Conservation (phyloP, 805 yeast genomes). For the Wickerhamiella azyma region DNA sequence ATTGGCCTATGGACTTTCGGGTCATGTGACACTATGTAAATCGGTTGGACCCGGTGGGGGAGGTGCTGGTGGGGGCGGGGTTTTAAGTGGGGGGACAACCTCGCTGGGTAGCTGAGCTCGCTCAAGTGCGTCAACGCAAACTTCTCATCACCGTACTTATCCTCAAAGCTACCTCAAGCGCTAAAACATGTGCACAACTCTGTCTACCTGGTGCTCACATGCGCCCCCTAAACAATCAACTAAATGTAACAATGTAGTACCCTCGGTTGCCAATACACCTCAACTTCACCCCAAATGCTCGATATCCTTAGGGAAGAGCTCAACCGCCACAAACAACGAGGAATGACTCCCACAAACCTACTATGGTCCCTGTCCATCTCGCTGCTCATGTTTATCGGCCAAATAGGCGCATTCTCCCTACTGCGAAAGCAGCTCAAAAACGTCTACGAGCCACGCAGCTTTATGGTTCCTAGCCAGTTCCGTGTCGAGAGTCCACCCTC, state of each 20-base stretch:
- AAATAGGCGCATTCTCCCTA: slow-evolving; percentile 29
- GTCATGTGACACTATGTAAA: slow-evolving; percentile 1
- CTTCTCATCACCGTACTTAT: too few relatives aligned
- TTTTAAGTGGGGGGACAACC: too few relatives aligned
- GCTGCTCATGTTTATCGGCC: slow-evolving; percentile 38
- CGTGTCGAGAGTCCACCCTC: slow-evolving; percentile 23
- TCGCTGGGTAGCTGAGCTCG: too few relatives aligned
- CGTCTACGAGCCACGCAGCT: slow-evolving; percentile 44
- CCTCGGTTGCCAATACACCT: neutral
- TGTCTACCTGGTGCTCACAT: too few relatives aligned
- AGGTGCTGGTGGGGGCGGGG: too few relatives aligned
- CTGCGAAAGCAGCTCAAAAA: slow-evolving; percentile 25
- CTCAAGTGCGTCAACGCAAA: too few relatives aligned
- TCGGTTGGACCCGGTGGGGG: too few relatives aligned
- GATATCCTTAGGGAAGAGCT: slow-evolving; percentile 13
- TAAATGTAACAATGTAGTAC: neutral
- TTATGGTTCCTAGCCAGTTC: slow-evolving; percentile 30
- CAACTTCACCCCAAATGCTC: slow-evolving; percentile 13
- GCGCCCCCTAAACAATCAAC: too few relatives aligned
- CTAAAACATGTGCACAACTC: too few relatives aligned
- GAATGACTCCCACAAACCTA: slow-evolving; percentile 15
- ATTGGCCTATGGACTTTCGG: slow-evolving; percentile 2
- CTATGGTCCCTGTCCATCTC: slow-evolving; percentile 30
- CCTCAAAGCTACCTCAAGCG: too few relatives aligned
- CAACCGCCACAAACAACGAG: slow-evolving; percentile 9